phyloP scores from a whole-genome alignment of 2,329 filamentous ascomycete genomes.

The Aspergillus tamarii region DNA sequence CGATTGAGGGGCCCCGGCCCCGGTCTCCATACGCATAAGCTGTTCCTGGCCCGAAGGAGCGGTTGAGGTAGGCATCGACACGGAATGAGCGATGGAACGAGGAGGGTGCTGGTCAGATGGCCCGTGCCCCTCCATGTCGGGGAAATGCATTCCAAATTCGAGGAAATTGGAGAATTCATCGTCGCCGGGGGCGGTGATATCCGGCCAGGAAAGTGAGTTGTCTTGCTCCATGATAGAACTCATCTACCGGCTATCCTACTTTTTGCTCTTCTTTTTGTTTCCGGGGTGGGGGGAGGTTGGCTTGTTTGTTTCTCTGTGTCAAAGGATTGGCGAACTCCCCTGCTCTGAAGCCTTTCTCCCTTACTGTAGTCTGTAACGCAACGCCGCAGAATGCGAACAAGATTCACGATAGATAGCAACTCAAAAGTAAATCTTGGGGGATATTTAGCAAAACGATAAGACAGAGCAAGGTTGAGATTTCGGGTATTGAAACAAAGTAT shows the following conservation, averaged over 20 bases:
- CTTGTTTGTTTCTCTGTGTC: no score
- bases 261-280: background rate
- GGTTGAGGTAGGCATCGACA: conserved; percentile 39
- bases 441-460: background rate
- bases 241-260: background rate
- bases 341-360: background rate
- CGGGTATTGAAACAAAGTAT: background rate
- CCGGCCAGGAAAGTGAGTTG: conserved; percentile 29
- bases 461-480: background rate
- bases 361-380: background rate
- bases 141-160: conserved; percentile 52
- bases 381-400: background rate
- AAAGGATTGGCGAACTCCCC: background rate
- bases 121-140: conserved; percentile 45
- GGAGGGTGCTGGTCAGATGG: conserved; percentile 39
- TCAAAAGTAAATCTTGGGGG: background rate
- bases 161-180: conserved; percentile 55
- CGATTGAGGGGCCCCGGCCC: conserved; percentile 26
- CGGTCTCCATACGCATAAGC: conserved; percentile 32
- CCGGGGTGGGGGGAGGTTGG: no score
- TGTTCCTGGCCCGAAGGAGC: conserved; percentile 27
- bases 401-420: background rate
- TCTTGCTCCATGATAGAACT: conserved; percentile 42
- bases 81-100: conserved; percentile 35
- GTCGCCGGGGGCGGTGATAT: conserved; percentile 43